These are phyloP conservation scores for Blumeria graminis DNA, from an alignment of 2,329 filamentous ascomycete genomes.

Conservation along the genomic window DNA sequence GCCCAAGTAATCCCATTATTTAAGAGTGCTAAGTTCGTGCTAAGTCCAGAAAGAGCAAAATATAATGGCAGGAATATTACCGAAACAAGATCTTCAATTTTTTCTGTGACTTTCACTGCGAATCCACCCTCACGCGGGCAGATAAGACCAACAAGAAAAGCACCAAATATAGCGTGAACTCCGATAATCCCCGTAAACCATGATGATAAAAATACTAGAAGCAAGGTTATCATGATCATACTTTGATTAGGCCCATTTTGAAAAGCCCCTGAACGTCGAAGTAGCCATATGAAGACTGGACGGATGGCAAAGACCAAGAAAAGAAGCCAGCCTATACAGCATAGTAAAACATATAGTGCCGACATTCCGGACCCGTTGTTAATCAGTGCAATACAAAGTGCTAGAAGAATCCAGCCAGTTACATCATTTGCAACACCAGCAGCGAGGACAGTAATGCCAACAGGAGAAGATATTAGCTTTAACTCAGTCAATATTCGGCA, in stretches of 20 bases:
- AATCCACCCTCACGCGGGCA: constrained; percentile 79
- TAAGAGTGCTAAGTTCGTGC: constrained; percentile 43
- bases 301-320: constrained; percentile 51
- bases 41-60: constrained; percentile 77
- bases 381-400: constrained; percentile 77
- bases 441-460: constrained; percentile 71
- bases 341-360: constrained; percentile 64
- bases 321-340: constrained; percentile 48
- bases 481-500: constrained; percentile 84
- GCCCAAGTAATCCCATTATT: too few relatives aligned
- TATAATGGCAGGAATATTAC: constrained; percentile 74
- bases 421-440: constrained; percentile 88
- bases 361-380: constrained; percentile 66
- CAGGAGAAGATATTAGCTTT: constrained; percentile 58
- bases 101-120: constrained; percentile 75
- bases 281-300: constrained; percentile 49
- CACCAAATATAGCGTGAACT: constrained; percentile 84
- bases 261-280: constrained; percentile 51
- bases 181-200: constrained; percentile 85
- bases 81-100: constrained; percentile 76
- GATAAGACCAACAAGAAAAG: constrained; percentile 71
- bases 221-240: constrained; percentile 58
- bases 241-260: constrained; percentile 73
- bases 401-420: constrained; percentile 73
- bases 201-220: constrained; percentile 54